Evolutionary conservation across 2,329 filamentous ascomycete species (phyloP).

Genomic region (Neofusicoccum sp.): DNA sequence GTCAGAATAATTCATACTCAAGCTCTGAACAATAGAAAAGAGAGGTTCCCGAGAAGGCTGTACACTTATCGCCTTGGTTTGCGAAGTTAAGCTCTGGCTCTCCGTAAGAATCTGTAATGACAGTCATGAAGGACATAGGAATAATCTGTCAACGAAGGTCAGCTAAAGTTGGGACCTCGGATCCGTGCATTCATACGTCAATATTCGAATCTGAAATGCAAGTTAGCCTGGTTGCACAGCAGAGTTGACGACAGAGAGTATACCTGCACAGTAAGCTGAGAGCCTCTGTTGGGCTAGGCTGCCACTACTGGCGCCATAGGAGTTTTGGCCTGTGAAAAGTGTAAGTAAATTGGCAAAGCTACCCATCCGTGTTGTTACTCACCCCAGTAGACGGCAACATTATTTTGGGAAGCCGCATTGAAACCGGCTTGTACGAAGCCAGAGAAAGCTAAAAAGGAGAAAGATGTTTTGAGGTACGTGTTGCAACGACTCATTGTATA

Average conservation of each 20-base stretch:
- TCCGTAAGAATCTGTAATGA: slow-evolving; percentile 52
- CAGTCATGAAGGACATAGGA: slow-evolving; percentile 61
- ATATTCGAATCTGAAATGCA: slow-evolving; percentile 43
- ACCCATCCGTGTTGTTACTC: slow-evolving; percentile 20
- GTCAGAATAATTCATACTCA: too few species aligned
- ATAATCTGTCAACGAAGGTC: slow-evolving; percentile 47
- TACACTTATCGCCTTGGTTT: slow-evolving; percentile 62
- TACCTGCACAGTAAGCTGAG: slow-evolving; percentile 59
- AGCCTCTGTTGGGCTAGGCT: slow-evolving; percentile 54
- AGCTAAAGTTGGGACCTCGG: background rate
- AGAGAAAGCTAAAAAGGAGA: too few species aligned
- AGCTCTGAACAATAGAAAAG: slow-evolving; percentile 63
- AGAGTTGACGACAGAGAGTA: too few species aligned
- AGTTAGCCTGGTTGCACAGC: too few species aligned
- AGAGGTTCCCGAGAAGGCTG: slow-evolving; percentile 55
- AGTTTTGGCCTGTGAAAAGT: slow-evolving; percentile 57
- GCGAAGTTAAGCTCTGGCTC: slow-evolving; percentile 62
- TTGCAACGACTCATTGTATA: too few species aligned
- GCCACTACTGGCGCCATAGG: slow-evolving; percentile 47
- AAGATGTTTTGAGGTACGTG: too few species aligned
- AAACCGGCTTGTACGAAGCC: slow-evolving; percentile 21
- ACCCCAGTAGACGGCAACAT: slow-evolving; percentile 69
- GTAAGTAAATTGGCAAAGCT: background rate
- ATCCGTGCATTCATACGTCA: slow-evolving; percentile 29
- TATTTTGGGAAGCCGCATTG: slow-evolving; percentile 33